Evolutionary conservation across 805 yeast species (phyloP).

Genomic region (Myxozyma vanderwaltii): DNA sequence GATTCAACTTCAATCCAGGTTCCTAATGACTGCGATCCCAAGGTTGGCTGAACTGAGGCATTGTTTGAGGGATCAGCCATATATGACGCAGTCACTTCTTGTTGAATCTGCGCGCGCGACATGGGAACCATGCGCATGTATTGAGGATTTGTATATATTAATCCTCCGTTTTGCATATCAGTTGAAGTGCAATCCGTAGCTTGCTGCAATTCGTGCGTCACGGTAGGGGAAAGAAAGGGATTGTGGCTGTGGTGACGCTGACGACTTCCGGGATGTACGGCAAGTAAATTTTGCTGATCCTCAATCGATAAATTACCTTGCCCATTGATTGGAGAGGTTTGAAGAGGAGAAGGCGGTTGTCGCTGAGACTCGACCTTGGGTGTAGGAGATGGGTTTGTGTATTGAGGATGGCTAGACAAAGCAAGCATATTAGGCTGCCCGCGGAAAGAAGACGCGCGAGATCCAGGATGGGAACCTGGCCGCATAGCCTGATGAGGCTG

Average conservation of each 20-base stretch:
- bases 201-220: not conserved
- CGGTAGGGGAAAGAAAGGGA: not conserved
- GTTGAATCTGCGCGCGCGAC: conserved; percentile 7
- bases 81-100: not conserved
- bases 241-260: not conserved
- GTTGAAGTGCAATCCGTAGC: not conserved
- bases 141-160: not conserved
- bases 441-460: conserved; percentile 3
- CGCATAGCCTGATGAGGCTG: not conserved
- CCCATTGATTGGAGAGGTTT: not conserved
- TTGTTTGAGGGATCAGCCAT: not conserved
- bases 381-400: conserved; percentile 1
- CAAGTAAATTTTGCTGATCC: not conserved
- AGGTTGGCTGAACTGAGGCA: too few relatives aligned
- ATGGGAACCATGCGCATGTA: conserved; percentile 1
- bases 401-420: not conserved
- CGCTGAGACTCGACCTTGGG: not conserved
- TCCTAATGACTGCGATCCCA: conserved; percentile 2
- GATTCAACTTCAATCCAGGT: conserved; percentile 21
- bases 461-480: conserved; percentile 2
- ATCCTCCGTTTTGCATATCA: not conserved
- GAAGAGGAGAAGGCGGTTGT: not conserved
- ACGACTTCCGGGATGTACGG: not conserved
- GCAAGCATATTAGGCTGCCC: not conserved
- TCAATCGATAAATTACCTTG: not conserved